phyloP scores from a whole-genome alignment of 768 basidiomycete genomes.

The Candolleomyces efflorescens region DNA sequence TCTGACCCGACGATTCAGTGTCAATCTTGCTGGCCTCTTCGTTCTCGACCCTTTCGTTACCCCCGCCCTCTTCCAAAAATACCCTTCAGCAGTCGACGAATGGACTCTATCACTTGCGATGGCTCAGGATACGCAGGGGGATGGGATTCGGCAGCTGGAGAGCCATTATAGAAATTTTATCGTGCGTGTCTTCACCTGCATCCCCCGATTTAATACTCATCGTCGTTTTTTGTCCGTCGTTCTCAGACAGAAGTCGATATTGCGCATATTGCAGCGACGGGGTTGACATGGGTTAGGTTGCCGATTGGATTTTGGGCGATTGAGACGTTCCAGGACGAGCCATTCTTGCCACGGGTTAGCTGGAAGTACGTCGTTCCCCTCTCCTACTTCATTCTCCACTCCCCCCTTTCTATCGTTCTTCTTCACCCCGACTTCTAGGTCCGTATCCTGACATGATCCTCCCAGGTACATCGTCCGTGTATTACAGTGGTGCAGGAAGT shows the following conservation, averaged over 20 bases:
- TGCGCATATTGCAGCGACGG: constrained; percentile 60
- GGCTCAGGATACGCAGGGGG: constrained; percentile 54
- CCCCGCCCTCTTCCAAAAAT: constrained; percentile 59
- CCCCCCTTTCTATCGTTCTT: not conserved
- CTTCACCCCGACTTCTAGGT: not conserved
- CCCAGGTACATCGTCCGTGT: constrained; percentile 66
- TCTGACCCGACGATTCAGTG: constrained; percentile 27
- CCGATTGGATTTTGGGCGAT: constrained; percentile 87
- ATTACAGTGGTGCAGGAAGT: constrained; percentile 82
- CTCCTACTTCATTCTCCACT: no score
- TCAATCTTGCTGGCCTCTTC: constrained; percentile 74
- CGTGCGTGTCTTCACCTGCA: constrained; percentile 34
- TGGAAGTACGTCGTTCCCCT: constrained; percentile 59
- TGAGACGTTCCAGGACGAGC: constrained; percentile 69
- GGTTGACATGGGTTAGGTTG: constrained; percentile 78
- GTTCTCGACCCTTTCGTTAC: constrained; percentile 75
- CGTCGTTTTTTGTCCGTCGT: no score
- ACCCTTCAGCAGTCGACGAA: constrained; percentile 55
- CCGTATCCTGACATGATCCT: no score
- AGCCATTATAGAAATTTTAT: constrained; percentile 82
- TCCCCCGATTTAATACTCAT: not conserved
- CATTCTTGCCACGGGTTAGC: constrained; percentile 65
- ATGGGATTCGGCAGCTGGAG: constrained; percentile 64
- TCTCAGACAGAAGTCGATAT: constrained; percentile 72
- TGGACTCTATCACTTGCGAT: constrained; percentile 63